Base-by-base conservation (phyloP, 768 basidiomycete species). In the Lactarius pseudohatsudake region DNA sequence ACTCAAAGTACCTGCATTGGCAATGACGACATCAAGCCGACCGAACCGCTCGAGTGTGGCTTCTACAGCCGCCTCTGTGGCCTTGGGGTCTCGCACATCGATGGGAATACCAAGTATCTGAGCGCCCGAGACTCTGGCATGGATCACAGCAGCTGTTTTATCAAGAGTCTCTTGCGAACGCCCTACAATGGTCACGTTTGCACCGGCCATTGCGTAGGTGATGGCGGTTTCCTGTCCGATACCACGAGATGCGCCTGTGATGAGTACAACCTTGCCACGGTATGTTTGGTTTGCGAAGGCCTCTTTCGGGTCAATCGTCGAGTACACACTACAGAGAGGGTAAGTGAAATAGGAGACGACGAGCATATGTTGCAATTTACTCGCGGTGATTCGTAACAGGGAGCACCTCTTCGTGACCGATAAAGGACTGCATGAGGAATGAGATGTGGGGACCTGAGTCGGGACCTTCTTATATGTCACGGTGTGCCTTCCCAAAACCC, bases 121-220 rank as follows among this genome's bases (percentile, higher is more conserved):
- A 0, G 68, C 68, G 8, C 62, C 36, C 22, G 57, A 61, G 1
- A 57, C 22, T 56, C n/a, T 7, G 62, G 16, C 41, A 63, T 38
- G 45, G 75, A 73, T 18, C 64, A 64, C 16, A 45, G 56, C n/a
- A 69, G 75, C 40, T 26, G 70, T 72, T 22, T 64, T 72, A 10
- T 65, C 70, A 53, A 75, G 61, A 4, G 70, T 62, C 4, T 22
- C 62, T 43, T 57, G 16, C 2, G 64, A 62, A 2, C 74, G 71
- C 1, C 72, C 72, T n/a, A 69, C 64, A 4, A 75, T 64, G 9
- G 71, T 67, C 18, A 75, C 20, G n/a, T 57, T 67, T 8, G 73
- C 74, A 18, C 76, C 75, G 4, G 75, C 73, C 1, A 70, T 70
- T 4, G 75, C 72, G 36, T 72, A 74, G 22, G 73, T 67, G 28